Evolutionary conservation across 2,329 filamentous ascomycete species (phyloP).

Genomic region (Lecanicillium sp.): DNA sequence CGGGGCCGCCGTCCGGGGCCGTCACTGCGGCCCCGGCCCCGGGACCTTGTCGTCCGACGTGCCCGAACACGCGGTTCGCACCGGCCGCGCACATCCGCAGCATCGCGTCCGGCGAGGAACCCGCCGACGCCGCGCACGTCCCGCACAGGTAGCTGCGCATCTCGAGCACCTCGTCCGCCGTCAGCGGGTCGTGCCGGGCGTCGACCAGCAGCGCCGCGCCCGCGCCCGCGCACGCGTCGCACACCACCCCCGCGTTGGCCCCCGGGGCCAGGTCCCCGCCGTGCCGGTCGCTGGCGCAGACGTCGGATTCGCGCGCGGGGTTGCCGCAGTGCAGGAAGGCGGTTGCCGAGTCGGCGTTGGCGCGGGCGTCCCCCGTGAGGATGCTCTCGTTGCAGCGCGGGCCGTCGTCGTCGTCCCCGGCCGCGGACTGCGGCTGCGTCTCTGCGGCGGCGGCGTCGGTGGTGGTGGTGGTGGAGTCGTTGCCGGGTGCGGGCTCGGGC

Average conservation of each 20-base stretch:
- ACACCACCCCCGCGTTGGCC: conserved; percentile 14
- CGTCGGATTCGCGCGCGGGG: neutral
- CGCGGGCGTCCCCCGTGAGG: neutral
- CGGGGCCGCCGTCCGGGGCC: neutral
- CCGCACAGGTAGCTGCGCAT: conserved; percentile 33
- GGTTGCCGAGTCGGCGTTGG: no score
- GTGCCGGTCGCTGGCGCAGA: neutral
- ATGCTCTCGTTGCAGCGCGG: neutral
- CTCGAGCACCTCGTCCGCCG: conserved; percentile 20
- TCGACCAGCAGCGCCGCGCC: conserved; percentile 18
- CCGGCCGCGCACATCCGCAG: conserved; percentile 14
- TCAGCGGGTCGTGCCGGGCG: conserved; percentile 13
- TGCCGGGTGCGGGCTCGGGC: neutral
- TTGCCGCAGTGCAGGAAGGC: neutral
- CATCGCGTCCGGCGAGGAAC: conserved; percentile 2
- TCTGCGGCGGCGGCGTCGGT: no score
- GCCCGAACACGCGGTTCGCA: conserved; percentile 24
- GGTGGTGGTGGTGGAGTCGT: no score
- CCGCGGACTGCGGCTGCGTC: no score
- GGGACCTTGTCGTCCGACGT: neutral
- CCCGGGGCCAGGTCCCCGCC: neutral
- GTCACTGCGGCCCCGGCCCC: neutral
- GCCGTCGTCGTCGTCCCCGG: no score
- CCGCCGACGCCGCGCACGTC: conserved; percentile 20
- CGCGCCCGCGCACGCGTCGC: conserved; percentile 22